Evolutionary conservation across 768 basidiomycete genomes (phyloP).

Genomic region (Pisolithus sp.): DNA sequence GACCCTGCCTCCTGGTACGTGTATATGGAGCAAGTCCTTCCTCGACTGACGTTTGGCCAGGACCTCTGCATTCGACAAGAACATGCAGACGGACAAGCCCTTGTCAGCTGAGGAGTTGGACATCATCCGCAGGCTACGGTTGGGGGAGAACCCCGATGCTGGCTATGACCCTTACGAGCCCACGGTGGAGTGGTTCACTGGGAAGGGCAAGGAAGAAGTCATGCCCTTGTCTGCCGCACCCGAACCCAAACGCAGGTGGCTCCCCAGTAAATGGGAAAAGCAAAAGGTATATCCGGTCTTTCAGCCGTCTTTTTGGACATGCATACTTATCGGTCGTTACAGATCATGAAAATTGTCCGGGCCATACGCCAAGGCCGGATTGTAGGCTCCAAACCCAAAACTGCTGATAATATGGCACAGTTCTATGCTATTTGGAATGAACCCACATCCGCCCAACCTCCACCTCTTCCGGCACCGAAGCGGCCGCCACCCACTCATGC

Average conservation of each 20-base stretch:
- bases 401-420: constrained; percentile 52
- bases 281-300: constrained; percentile 64
- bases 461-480: constrained; percentile 92
- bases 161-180: constrained; percentile 90
- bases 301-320: background rate
- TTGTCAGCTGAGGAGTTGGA: constrained; percentile 89
- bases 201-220: constrained; percentile 87
- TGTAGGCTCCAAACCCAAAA: constrained; percentile 80
- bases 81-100: constrained; percentile 76
- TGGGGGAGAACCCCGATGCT: constrained; percentile 86
- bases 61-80: constrained; percentile 92
- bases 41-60: constrained; percentile 31
- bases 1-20: constrained; percentile 83
- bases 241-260: constrained; percentile 94
- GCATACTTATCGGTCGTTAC: constrained; percentile 3
- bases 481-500: constrained; percentile 80
- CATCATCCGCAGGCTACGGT: constrained; percentile 86
- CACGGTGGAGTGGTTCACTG: constrained; percentile 95
- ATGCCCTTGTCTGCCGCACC: constrained; percentile 91
- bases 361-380: constrained; percentile 97
- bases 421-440: constrained; percentile 91
- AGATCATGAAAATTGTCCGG: constrained; percentile 99
- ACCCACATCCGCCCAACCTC: constrained; percentile 63
- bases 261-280: constrained; percentile 99
- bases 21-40: background rate